phyloP scores from a whole-genome alignment of 345 rosid species.

The Passiflora organensis region DNA sequence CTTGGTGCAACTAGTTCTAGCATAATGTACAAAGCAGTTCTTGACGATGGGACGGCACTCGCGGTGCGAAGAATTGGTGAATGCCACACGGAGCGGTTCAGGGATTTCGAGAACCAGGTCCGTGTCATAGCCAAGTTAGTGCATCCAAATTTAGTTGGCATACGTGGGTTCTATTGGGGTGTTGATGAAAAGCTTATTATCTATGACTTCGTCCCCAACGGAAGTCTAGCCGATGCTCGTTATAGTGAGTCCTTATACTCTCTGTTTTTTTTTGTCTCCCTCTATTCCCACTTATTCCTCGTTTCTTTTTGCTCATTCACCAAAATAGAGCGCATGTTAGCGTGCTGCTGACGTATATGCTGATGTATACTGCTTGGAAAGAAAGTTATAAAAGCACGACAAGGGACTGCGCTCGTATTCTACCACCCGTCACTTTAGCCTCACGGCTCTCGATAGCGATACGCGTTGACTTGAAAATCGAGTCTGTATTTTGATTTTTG shows the following conservation, averaged over 20 bases:
- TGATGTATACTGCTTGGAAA: conserved; percentile 22
- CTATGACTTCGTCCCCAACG: conserved; percentile 28
- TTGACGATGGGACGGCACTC: conserved; percentile 71
- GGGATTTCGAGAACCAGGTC: conserved; percentile 75
- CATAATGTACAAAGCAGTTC: conserved; percentile 88
- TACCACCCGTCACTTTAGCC: conserved; percentile 22
- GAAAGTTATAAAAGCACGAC: conserved; percentile 15
- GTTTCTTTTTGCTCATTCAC: neutral
- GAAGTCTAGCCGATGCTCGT: conserved; percentile 54
- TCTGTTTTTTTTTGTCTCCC: neutral
- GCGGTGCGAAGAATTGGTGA: conserved; percentile 91
- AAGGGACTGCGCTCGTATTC: conserved; percentile 33
- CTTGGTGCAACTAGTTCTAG: conserved; percentile 91
- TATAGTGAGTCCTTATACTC: conserved; percentile 49
- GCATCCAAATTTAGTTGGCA: conserved; percentile 81
- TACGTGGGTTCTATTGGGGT: conserved; percentile 58
- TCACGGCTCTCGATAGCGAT: conserved; percentile 39
- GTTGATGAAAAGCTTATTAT: conserved; percentile 28
- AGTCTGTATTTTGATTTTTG: conserved; percentile 5
- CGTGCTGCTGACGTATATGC: too few relatives aligned
- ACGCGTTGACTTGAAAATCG: neutral
- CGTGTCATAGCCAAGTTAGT: conserved; percentile 70
- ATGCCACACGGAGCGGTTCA: conserved; percentile 64
- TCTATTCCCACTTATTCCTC: neutral
- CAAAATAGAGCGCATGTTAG: conserved; percentile 32